Percentiles rank a stretch among this genome's conserved stretches.
Conservation (phyloP, 2,329 filamentous ascomycete genomes). For the Colletotrichum camelliae region DNA sequence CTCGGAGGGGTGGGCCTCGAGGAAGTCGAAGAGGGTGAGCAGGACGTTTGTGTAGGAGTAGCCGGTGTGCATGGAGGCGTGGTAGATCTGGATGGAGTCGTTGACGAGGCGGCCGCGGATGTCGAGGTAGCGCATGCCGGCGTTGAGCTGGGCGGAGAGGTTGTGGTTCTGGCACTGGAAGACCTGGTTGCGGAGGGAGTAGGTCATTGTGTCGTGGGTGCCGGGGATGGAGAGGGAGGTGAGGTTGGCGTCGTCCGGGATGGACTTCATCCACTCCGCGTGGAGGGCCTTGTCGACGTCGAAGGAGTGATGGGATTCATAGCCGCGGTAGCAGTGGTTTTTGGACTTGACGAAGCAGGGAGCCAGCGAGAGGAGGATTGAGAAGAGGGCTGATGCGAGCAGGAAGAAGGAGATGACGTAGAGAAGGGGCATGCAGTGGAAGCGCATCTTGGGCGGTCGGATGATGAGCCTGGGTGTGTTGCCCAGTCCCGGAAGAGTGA, state of each 20-base stretch:
- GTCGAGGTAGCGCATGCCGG: slow-evolving; percentile 56
- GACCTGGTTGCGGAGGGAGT: slow-evolving; percentile 36
- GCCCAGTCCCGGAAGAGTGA: not conserved
- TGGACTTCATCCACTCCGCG: slow-evolving; percentile 46
- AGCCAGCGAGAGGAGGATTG: slow-evolving; percentile 26
- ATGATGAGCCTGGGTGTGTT: not conserved
- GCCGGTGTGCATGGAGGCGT: slow-evolving; percentile 50
- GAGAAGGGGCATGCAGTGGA: slow-evolving; percentile 20
- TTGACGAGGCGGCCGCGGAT: slow-evolving; percentile 50
- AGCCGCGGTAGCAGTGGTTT: slow-evolving; percentile 35
- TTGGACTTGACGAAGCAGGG: slow-evolving; percentile 27
- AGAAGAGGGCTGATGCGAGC: slow-evolving; percentile 26
- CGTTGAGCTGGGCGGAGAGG: slow-evolving; percentile 47
- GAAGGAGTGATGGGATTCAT: slow-evolving; percentile 45
- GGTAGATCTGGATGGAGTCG: slow-evolving; percentile 51
- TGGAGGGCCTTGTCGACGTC: slow-evolving; percentile 39
- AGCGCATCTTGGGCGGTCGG: slow-evolving; percentile 3
- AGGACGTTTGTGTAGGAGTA: slow-evolving; percentile 49
- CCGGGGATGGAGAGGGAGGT: slow-evolving; percentile 55
- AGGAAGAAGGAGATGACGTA: slow-evolving; percentile 23
- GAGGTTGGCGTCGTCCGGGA: slow-evolving; percentile 46
- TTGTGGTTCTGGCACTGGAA: slow-evolving; percentile 55
- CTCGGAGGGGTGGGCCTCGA: slow-evolving; percentile 49
- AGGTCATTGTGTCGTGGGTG: slow-evolving; percentile 60
- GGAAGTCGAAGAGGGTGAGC: slow-evolving; percentile 48